phyloP scores from a whole-genome alignment of 2,329 filamentous ascomycete genomes.

The Lasiodiplodia sp. region DNA sequence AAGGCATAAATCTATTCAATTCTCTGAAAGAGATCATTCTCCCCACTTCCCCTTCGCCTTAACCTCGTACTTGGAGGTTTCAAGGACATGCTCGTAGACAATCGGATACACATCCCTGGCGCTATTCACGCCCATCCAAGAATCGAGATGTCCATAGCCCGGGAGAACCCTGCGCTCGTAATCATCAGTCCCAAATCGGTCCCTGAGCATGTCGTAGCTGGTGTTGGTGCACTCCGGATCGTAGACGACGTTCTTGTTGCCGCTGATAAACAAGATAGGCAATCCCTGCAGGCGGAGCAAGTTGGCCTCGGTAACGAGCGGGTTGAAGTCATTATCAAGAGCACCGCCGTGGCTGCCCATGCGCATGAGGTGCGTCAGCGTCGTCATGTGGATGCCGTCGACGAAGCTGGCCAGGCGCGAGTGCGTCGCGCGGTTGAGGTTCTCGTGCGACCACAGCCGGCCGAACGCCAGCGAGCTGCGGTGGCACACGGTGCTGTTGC shows the following conservation, averaged over 20 bases:
- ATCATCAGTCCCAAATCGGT: constrained; percentile 57
- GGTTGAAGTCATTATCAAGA: background rate
- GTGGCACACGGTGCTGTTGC: constrained; percentile 68
- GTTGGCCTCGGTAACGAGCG: constrained; percentile 30
- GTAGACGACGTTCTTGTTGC: constrained; percentile 59
- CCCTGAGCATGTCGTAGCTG: constrained; percentile 61
- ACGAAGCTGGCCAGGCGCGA: constrained; percentile 67
- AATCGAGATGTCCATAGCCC: constrained; percentile 35
- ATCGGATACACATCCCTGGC: constrained; percentile 15
- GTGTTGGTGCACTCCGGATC: constrained; percentile 61
- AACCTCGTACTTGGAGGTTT: too few species aligned
- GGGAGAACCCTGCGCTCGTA: constrained; percentile 63
- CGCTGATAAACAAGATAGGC: constrained; percentile 33
- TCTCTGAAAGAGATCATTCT: too few species aligned
- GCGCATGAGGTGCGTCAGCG: constrained; percentile 63
- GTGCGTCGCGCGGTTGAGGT: constrained; percentile 72
- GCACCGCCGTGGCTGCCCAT: constrained; percentile 51
- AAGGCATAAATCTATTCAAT: too few species aligned
- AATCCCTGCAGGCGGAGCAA: constrained; percentile 31
- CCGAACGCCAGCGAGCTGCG: constrained; percentile 67
- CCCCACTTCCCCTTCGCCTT: too few species aligned
- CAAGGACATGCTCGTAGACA: too few species aligned
- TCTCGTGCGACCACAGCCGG: constrained; percentile 67
- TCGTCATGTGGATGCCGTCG: constrained; percentile 67
- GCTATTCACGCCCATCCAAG: constrained; percentile 19